Evolutionary conservation across 768 basidiomycete species (phyloP).

Genomic region (Naganishia antarctica): DNA sequence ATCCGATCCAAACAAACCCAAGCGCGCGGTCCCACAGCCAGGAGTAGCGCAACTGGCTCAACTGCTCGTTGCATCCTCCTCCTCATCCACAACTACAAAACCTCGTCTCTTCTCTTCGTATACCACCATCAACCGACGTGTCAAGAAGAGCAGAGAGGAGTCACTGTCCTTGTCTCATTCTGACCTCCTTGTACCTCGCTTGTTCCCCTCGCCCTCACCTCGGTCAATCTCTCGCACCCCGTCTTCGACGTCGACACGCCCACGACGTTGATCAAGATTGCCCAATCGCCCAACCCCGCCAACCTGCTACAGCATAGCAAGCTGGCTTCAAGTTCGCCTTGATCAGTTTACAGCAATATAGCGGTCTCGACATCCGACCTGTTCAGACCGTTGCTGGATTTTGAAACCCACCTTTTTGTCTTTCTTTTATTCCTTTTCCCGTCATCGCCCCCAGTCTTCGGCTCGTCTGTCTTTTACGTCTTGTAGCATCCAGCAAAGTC

Average conservation of each 20-base stretch:
- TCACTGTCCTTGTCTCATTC: constrained; percentile 9
- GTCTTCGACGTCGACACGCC: constrained; percentile 7
- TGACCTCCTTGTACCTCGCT: constrained; percentile 3
- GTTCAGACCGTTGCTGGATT: constrained; percentile 20
- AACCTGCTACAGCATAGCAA: constrained; percentile 4
- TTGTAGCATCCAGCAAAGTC: background rate
- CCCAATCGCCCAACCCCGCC: background rate
- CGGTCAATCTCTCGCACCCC: background rate
- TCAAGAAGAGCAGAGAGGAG: constrained; percentile 21
- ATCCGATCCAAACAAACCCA: constrained; percentile 18
- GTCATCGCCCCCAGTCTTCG: background rate
- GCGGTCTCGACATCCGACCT: constrained; percentile 22
- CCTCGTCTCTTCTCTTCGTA: background rate
- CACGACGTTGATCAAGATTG: background rate
- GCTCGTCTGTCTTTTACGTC: background rate
- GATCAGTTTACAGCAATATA: constrained; percentile 19
- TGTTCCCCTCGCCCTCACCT: background rate
- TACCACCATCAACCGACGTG: background rate
- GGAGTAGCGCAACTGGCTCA: no score
- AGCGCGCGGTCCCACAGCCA: background rate
- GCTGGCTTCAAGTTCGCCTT: constrained; percentile 13
- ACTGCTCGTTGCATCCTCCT: background rate
- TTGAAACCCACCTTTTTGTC: constrained; percentile 21
- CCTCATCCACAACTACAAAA: background rate
- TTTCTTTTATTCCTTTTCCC: constrained; percentile 8